Base-by-base conservation (phyloP, 305 asterid species). In the Rubia balearica region DNA sequence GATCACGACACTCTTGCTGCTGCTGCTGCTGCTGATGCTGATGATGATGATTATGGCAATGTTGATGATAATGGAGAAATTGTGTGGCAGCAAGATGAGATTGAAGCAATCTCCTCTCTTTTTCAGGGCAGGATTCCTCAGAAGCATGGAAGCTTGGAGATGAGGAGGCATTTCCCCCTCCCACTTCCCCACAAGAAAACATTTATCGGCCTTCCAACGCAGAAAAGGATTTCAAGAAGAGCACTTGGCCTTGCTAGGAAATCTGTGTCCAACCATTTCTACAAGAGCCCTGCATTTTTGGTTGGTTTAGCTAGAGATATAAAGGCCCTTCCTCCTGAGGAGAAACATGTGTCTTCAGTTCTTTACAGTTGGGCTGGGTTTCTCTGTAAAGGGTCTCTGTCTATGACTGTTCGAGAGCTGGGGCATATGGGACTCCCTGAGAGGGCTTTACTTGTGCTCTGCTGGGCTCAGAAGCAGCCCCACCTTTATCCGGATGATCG, bases 81-180 rank as follows among this genome's bases (percentile, higher is more conserved):
- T 56, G 77, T 70, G 8, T 90, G 98, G 97, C 92, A 85, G 22
- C 48, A 84, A 0, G 96, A 89, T 78, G 98, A 93, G 80, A 83
- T 88, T 71, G 98, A 89, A 73, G 91, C 96, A 8, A 89, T 91
- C 82, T 85, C 97, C 27, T 93, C 97, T 60, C 95, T 91, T 78
- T 93, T 93, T 78, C 84, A 71, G 76, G 91, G 90, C 62, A 83
- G 98, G 70, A 78, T 93, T 67, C 96, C 96, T 78, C 96, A 93
- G 72, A 93, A 88, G 69, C 96, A 96, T 7, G 94, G 97, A 72
- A 85, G 83, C 11, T 75, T 73, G 80, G 65, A 65, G 27, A 76
- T 96, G 73, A 80, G 83, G 72, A 86, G 96, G 81, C 89, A 92
- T 71, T 80, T 82, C 11, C 97, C 98, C 0, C 86, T 90, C 48